Percentiles rank a stretch among this genome's conserved stretches.
Evolutionary conservation across 208 protist species (phyloP).

Genomic region (Giardia muris): DNA sequence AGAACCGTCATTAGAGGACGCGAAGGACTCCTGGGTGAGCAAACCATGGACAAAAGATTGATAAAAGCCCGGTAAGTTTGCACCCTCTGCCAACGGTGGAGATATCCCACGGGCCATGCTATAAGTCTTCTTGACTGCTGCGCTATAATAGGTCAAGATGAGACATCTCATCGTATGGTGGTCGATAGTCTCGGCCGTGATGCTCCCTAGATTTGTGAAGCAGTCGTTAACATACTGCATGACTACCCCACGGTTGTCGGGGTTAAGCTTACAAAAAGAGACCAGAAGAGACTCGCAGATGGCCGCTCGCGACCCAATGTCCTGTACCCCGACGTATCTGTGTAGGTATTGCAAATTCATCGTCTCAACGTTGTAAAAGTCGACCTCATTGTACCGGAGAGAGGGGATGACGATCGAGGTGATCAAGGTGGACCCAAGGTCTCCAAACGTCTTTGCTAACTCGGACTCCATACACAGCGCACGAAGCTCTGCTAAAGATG

Average conservation of each 20-base stretch:
- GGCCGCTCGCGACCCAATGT: not conserved
- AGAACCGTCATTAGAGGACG: not conserved
- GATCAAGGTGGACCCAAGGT: not conserved
- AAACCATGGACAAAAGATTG: not conserved
- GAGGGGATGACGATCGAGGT: not conserved
- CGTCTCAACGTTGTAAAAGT: not conserved
- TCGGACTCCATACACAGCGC: not conserved
- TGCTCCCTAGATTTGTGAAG: not conserved
- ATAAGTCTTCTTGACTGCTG: not conserved
- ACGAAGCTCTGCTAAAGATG: too few relatives aligned
- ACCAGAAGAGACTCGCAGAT: not conserved
- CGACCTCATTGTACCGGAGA: not conserved
- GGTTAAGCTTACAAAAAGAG: not conserved
- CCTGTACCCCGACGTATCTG: not conserved
- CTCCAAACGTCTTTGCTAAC: not conserved
- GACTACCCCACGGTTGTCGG: not conserved
- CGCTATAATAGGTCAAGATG: not conserved
- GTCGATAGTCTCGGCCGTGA: not conserved
- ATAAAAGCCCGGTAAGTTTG: not conserved
- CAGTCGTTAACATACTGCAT: not conserved
- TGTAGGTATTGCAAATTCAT: not conserved
- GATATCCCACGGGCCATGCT: not conserved
- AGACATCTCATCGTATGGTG: not conserved
- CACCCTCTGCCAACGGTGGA: too few relatives aligned
- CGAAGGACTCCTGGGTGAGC: not conserved